These are phyloP conservation scores for Epichloe bromicola DNA, from an alignment of 2,329 filamentous ascomycete genomes.

Conservation along the genomic window DNA sequence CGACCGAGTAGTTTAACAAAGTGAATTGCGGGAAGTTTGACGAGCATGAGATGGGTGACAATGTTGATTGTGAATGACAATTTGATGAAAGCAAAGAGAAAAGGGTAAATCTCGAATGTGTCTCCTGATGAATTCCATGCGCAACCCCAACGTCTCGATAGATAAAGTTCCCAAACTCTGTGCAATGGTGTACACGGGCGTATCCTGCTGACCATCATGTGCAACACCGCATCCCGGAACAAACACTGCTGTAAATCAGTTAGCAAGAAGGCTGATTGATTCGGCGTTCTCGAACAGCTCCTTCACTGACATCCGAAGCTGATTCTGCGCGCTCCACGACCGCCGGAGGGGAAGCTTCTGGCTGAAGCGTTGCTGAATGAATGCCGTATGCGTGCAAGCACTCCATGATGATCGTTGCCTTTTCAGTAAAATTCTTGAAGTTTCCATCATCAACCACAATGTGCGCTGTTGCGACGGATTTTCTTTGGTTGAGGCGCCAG, in stretches of 20 bases:
- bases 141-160: not conserved
- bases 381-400: constrained; percentile 64
- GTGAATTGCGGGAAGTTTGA: too few relatives aligned
- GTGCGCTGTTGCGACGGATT: constrained; percentile 57
- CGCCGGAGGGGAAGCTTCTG: constrained; percentile 29
- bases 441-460: constrained; percentile 47
- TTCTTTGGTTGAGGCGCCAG: constrained; percentile 60
- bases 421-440: constrained; percentile 44
- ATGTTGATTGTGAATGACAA: too few relatives aligned
- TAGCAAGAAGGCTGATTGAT: constrained; percentile 28
- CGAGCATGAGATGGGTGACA: too few relatives aligned
- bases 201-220: not conserved
- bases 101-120: too few relatives aligned
- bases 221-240: constrained; percentile 40
- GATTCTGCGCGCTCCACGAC: constrained; percentile 1
- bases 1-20: too few relatives aligned
- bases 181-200: not conserved
- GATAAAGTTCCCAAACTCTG: not conserved
- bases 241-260: constrained; percentile 36
- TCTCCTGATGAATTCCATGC: too few relatives aligned
- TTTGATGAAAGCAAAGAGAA: too few relatives aligned
- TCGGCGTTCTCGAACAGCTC: constrained; percentile 12
- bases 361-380: constrained; percentile 58
- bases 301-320: constrained; percentile 5
- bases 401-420: constrained; percentile 49